These are phyloP conservation scores for Pseudozyma thailandica DNA, from an alignment of 1,284 basidiomycete species.

Conservation along the genomic window DNA sequence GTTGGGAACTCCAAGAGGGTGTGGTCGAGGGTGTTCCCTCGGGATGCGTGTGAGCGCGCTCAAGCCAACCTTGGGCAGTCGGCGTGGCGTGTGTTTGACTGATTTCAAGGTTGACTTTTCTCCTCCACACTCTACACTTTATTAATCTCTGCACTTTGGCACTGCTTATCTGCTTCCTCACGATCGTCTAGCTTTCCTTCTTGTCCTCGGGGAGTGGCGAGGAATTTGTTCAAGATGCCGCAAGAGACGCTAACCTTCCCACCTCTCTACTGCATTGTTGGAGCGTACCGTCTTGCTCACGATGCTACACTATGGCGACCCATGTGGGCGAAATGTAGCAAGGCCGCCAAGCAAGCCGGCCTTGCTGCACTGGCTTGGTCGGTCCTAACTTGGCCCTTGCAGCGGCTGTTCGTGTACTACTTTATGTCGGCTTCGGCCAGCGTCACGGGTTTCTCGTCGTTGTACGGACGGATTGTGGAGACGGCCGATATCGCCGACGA, in stretches of 20 bases:
- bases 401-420: constrained; percentile 55
- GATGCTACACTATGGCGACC: constrained; percentile 60
- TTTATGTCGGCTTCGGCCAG: constrained; percentile 58
- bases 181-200: not conserved
- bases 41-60: not conserved
- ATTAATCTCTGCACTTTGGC: too few relatives aligned
- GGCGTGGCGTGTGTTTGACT: not conserved
- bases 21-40: too few relatives aligned
- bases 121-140: not conserved
- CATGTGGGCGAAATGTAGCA: constrained; percentile 61
- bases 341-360: constrained; percentile 49
- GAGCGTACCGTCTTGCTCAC: constrained; percentile 62
- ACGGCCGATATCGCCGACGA: constrained; percentile 49
- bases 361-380: constrained; percentile 51
- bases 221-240: constrained; percentile 64
- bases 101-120: too few relatives aligned
- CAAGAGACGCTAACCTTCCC: constrained; percentile 64
- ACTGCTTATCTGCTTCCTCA: not conserved
- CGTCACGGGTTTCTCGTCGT: constrained; percentile 45
- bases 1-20: too few relatives aligned
- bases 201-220: not conserved
- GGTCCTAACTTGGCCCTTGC: constrained; percentile 59
- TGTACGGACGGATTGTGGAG: constrained; percentile 34
- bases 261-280: constrained; percentile 61
- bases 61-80: too few relatives aligned